A percentile compares a stretch with the other conserved stretches of the same genome.
phyloP scores from a whole-genome alignment of 371 early-diverging fungal species.

The Parasitella parasitica region DNA sequence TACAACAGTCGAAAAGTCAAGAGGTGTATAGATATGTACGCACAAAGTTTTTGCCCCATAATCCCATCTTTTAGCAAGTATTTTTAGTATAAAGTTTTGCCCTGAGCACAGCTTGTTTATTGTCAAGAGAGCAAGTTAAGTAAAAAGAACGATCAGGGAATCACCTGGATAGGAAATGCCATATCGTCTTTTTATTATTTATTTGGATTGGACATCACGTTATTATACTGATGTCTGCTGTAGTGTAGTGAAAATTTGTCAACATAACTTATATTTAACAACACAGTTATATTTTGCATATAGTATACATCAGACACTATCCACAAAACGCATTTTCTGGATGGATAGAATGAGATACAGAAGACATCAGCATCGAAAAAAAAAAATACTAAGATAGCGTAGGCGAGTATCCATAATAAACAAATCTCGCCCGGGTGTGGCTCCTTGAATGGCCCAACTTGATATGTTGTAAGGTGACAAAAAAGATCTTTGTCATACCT shows the following conservation, averaged over 20 bases:
- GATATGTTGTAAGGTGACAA: neutral
- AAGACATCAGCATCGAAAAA: too few species aligned
- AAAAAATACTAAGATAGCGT: neutral
- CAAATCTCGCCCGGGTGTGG: neutral
- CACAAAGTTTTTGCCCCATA: too few species aligned
- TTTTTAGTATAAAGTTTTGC: conserved; percentile 2
- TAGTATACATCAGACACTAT: too few species aligned
- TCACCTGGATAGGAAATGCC: neutral
- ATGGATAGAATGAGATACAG: too few species aligned
- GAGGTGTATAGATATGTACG: too few species aligned
- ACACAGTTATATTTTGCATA: too few species aligned
- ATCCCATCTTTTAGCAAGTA: too few species aligned
- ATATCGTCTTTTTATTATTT: neutral
- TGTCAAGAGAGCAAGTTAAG: neutral
- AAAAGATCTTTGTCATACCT: neutral
- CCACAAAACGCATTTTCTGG: too few species aligned
- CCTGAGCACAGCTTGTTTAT: neutral
- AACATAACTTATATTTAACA: too few species aligned
- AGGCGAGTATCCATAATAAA: neutral
- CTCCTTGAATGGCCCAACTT: neutral
- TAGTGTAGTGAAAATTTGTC: neutral
- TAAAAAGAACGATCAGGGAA: neutral
- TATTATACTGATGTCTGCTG: neutral
- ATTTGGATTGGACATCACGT: neutral
- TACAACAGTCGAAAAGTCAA: too few species aligned